Percentiles rank a stretch among this genome's conserved stretches.
Evolutionary conservation across 164 flowering plant genomes (phyloP).

Genomic region (Protea cynaroides): DNA sequence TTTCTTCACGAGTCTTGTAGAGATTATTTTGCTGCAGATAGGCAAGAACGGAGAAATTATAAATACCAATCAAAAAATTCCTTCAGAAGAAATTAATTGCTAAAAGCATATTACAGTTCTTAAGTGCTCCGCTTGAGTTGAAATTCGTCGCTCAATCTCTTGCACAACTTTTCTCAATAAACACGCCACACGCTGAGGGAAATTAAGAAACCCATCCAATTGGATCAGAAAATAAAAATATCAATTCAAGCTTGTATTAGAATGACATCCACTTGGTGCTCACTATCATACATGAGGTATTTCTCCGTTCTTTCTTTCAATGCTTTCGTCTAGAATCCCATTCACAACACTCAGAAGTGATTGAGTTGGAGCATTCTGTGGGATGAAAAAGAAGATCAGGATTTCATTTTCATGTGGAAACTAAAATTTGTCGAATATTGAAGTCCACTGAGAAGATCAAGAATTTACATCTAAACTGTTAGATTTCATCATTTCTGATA

Average conservation of each 20-base stretch:
- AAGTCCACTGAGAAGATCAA: neutral
- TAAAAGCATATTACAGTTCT: constrained; percentile 45
- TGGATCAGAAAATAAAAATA: neutral
- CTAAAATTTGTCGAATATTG: neutral
- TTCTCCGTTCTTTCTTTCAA: constrained; percentile 69
- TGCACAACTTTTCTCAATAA: constrained; percentile 60
- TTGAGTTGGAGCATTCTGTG: constrained; percentile 75
- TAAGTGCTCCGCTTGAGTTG: constrained; percentile 63
- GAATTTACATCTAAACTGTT: constrained; percentile 61
- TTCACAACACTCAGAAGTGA: constrained; percentile 56
- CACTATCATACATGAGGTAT: constrained; percentile 64
- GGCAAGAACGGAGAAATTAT: constrained; percentile 10
- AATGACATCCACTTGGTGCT: constrained; percentile 12
- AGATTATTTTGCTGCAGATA: constrained; percentile 70
- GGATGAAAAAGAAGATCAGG: neutral
- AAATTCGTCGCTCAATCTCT: constrained; percentile 68
- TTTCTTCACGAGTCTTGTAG: constrained; percentile 71
- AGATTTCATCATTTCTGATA: constrained; percentile 55
- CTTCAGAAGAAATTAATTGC: neutral
- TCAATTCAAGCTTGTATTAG: constrained; percentile 4
- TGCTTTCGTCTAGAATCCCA: constrained; percentile 61
- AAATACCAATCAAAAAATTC: neutral
- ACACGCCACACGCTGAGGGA: constrained; percentile 53
- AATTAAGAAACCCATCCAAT: constrained; percentile 2
- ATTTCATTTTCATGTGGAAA: neutral